Conservation (phyloP, 1,284 basidiomycete genomes). For the Schizophyllum commune region DNA sequence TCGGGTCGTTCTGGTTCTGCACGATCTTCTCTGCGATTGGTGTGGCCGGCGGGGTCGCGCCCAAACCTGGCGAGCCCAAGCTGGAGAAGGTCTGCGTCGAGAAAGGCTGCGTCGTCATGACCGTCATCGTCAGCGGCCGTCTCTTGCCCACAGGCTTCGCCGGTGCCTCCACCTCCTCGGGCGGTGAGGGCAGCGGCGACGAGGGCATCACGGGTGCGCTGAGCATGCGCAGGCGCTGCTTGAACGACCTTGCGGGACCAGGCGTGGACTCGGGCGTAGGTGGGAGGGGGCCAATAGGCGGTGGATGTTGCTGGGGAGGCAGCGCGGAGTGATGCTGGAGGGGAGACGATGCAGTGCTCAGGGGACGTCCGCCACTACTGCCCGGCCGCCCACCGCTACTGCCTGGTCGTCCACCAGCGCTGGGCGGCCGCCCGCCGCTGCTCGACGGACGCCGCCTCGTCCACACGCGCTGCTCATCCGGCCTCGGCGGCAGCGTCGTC, state of each 20-base stretch:
- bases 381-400: too few species aligned
- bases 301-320: constrained; percentile 7
- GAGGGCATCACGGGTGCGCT: constrained; percentile 10
- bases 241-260: constrained; percentile 2
- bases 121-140: not conserved
- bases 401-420: too few species aligned
- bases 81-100: constrained; percentile 9
- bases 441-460: not conserved
- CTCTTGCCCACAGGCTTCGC: not conserved
- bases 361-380: too few species aligned
- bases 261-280: not conserved
- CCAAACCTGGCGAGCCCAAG: constrained; percentile 5
- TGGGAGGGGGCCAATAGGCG: constrained; percentile 9
- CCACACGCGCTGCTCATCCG: constrained; percentile 6
- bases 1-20: constrained; percentile 41
- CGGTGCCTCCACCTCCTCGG: not conserved
- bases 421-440: not conserved
- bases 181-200: not conserved
- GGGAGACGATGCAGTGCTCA: not conserved
- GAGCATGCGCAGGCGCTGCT: constrained; percentile 12
- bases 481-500: constrained; percentile 8
- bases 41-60: constrained; percentile 12
- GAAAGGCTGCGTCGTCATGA: not conserved
- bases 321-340: not conserved
- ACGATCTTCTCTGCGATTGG: constrained; percentile 42